Percentiles rank a stretch among this genome's conserved stretches.
phyloP scores from a whole-genome alignment of 2,329 filamentous ascomycete genomes.

The Diaporthe ilicicola region DNA sequence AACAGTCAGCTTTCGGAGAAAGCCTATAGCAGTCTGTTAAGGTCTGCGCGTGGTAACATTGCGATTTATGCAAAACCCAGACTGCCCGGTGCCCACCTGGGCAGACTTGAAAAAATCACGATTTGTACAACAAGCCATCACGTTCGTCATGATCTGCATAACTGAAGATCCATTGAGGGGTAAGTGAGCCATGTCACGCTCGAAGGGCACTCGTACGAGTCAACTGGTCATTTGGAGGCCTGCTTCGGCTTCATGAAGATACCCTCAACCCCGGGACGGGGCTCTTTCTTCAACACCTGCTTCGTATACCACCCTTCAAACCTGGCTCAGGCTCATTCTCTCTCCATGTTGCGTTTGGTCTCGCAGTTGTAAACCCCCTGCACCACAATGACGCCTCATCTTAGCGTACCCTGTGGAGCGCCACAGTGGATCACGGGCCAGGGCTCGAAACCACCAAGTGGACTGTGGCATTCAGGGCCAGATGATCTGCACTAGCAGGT shows the following conservation, averaged over 20 bases:
- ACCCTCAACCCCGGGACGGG: background rate
- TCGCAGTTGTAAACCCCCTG: background rate
- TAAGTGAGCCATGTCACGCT: constrained; percentile 4
- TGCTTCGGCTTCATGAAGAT: background rate
- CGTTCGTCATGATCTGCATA: constrained; percentile 5
- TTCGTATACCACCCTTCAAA: background rate
- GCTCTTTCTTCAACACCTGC: background rate
- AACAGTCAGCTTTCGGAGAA: background rate
- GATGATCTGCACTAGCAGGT: background rate
- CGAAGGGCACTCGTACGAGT: constrained; percentile 10
- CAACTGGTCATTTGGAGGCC: background rate
- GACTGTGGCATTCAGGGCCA: background rate
- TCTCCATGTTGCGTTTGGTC: background rate
- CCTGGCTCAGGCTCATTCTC: background rate
- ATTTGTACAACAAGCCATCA: background rate
- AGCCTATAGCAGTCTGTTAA: background rate
- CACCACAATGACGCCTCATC: constrained; percentile 1
- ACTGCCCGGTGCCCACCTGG: too few species aligned
- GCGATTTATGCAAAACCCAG: background rate
- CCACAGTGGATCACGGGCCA: constrained; percentile 17
- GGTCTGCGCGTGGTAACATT: background rate
- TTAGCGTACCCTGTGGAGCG: constrained; percentile 11
- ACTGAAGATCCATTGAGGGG: background rate
- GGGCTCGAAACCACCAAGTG: constrained; percentile 23
- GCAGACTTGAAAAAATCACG: background rate